Evolutionary conservation across 768 basidiomycete species (phyloP).

Genomic region (Daedalea quercina): DNA sequence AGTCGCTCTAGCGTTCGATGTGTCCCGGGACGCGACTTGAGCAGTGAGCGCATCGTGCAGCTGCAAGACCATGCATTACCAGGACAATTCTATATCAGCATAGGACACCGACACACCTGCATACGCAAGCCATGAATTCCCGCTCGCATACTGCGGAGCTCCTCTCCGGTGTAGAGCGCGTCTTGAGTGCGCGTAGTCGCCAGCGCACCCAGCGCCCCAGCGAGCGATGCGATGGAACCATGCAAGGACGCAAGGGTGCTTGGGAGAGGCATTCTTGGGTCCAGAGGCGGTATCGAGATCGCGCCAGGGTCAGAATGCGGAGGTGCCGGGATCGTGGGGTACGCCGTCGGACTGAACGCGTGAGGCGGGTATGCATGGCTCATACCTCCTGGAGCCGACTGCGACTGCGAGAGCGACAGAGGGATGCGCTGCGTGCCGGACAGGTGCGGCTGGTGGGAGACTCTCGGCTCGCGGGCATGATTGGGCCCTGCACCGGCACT

Average conservation of each 20-base stretch:
- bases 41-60: slow-evolving; percentile 16
- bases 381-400: not conserved
- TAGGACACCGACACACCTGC: slow-evolving; percentile 44
- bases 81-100: not conserved
- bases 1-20: not conserved
- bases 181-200: slow-evolving; percentile 59
- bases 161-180: slow-evolving; percentile 64
- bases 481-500: not conserved
- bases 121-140: slow-evolving; percentile 72
- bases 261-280: slow-evolving; percentile 55
- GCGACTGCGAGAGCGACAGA: not conserved
- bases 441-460: not conserved
- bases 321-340: slow-evolving; percentile 3
- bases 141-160: slow-evolving; percentile 61
- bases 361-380: not conserved
- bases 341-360: slow-evolving; percentile 1
- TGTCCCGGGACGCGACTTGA: slow-evolving; percentile 1
- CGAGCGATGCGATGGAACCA: slow-evolving; percentile 53
- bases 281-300: slow-evolving; percentile 49
- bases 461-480: not conserved
- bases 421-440: not conserved
- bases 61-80: slow-evolving; percentile 1
- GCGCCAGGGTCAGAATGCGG: slow-evolving; percentile 14
- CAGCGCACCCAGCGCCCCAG: slow-evolving; percentile 53
- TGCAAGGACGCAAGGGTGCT: slow-evolving; percentile 53